A percentile compares a stretch with the other conserved stretches of the same genome.
phyloP scores from a whole-genome alignment of 306 rosid species.

The Cucumis hystrix region DNA sequence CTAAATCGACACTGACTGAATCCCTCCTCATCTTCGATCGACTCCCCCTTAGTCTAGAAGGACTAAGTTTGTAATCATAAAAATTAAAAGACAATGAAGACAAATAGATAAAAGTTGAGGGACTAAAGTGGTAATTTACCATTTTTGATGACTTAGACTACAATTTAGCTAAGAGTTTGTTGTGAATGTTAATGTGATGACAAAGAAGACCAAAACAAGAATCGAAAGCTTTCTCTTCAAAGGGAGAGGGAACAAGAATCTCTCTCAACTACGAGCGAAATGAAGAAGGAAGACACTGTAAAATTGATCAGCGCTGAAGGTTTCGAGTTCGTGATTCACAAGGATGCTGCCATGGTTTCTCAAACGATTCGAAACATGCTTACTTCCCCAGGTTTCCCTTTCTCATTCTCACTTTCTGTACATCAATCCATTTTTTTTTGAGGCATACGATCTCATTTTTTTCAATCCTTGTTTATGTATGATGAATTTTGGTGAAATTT shows the following conservation, averaged over 20 bases:
- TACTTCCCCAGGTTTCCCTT: slow-evolving; percentile 68
- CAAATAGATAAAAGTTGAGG: too few relatives aligned
- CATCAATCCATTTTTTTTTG: neutral
- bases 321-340: slow-evolving; percentile 79
- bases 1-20: too few relatives aligned
- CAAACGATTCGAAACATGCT: slow-evolving; percentile 97
- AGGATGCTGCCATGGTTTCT: slow-evolving; percentile 98
- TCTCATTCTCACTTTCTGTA: neutral
- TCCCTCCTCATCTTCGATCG: too few relatives aligned
- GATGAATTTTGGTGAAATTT: neutral
- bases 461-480: neutral
- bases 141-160: too few relatives aligned
- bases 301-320: slow-evolving; percentile 83
- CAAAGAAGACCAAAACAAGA: neutral
- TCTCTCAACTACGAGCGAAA: slow-evolving; percentile 5
- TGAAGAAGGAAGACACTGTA: slow-evolving; percentile 80
- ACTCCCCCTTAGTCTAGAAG: too few relatives aligned
- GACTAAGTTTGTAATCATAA: too few relatives aligned
- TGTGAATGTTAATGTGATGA: neutral
- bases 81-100: too few relatives aligned
- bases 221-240: neutral
- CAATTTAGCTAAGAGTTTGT: neutral
- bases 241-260: neutral
- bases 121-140: too few relatives aligned
- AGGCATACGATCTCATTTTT: neutral